These are phyloP conservation scores for Bidens hawaiensis DNA, from an alignment of 140 eudicot genomes.

Conservation along the genomic window DNA sequence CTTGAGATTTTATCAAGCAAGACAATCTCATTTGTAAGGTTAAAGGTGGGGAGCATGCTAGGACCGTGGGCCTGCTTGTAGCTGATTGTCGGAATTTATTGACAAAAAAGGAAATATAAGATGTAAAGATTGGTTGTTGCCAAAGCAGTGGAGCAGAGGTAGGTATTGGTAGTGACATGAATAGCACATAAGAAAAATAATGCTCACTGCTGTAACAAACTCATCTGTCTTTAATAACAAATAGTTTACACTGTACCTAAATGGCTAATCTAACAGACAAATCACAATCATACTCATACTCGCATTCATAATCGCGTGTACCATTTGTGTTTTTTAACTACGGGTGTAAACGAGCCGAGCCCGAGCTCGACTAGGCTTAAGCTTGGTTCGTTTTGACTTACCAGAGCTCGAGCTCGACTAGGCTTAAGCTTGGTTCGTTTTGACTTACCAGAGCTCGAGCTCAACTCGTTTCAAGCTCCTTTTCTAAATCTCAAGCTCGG, in stretches of 20 bases:
- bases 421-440: no score
- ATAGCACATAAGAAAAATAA: constrained; percentile 39
- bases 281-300: background rate
- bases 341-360: no score
- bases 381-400: no score
- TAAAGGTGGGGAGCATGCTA: constrained; percentile 82
- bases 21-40: constrained; percentile 38
- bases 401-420: no score
- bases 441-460: no score
- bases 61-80: constrained; percentile 54
- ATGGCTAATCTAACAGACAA: constrained; percentile 10
- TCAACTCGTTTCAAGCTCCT: no score
- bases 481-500: no score
- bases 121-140: constrained; percentile 17
- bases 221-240: constrained; percentile 21
- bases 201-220: constrained; percentile 27
- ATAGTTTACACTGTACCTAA: constrained; percentile 9
- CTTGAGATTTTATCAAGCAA: constrained; percentile 48
- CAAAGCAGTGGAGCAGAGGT: constrained; percentile 34
- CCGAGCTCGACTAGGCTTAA: no score
- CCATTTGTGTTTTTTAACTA: background rate
- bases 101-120: background rate
- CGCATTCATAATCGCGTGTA: background rate
- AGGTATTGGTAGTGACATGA: constrained; percentile 48
- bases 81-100: constrained; percentile 7